phyloP scores from a whole-genome alignment of 176 grass and related monocot genomes.

The Rhynchospora breviuscula region DNA sequence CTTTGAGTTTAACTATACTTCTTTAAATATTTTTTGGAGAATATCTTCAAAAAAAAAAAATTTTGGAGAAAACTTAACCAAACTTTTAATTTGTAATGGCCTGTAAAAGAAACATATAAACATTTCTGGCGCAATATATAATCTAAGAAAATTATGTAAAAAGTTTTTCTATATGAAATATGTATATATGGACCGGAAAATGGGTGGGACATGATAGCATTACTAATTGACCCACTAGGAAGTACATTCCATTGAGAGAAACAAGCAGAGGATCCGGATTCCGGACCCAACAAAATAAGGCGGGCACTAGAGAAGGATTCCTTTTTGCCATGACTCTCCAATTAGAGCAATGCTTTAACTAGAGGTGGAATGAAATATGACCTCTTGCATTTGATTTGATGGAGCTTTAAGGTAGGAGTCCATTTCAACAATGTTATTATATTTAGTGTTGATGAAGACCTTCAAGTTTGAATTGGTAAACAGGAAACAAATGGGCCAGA shows the following conservation, averaged over 20 bases:
- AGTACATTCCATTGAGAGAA: background rate
- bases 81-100: too few relatives aligned
- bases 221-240: background rate
- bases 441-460: background rate
- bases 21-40: too few relatives aligned
- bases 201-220: too few relatives aligned
- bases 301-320: constrained; percentile 38
- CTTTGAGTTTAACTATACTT: too few relatives aligned
- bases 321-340: constrained; percentile 29
- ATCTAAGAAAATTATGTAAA: too few relatives aligned
- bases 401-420: background rate
- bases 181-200: too few relatives aligned
- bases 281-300: constrained; percentile 30
- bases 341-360: background rate
- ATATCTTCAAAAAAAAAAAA: too few relatives aligned
- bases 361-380: constrained; percentile 1
- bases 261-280: constrained; percentile 14
- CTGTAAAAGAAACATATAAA: too few relatives aligned
- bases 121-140: too few relatives aligned
- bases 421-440: constrained; percentile 14
- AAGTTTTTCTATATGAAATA: too few relatives aligned
- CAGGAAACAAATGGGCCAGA: background rate
- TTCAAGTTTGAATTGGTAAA: background rate
- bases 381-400: constrained; percentile 4
- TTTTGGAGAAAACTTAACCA: too few relatives aligned